Percentiles rank a stretch among this genome's conserved stretches.
Conservation (phyloP, 441 rosid species). For the Erysimum pusillum region DNA sequence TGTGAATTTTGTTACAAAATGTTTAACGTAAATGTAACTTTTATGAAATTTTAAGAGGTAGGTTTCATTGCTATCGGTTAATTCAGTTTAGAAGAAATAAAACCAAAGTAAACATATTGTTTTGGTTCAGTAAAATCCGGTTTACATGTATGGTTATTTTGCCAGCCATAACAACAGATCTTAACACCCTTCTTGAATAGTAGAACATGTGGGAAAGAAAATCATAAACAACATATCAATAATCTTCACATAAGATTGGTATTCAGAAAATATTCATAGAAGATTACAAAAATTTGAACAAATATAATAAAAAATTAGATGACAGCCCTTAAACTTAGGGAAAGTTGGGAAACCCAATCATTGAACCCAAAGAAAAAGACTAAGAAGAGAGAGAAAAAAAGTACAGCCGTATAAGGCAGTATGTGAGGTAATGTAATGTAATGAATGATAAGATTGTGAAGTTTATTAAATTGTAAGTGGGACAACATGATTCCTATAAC, state of each 20-base stretch:
- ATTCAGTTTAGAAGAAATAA: background rate
- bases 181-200: background rate
- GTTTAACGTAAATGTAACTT: background rate
- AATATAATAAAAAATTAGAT: background rate
- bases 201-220: constrained; percentile 27
- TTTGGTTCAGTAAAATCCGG: constrained; percentile 26
- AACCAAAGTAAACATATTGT: background rate
- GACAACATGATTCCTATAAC: constrained; percentile 45
- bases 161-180: constrained; percentile 9
- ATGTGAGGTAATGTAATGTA: constrained; percentile 31
- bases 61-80: background rate
- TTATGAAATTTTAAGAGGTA: constrained; percentile 1
- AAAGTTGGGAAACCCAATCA: constrained; percentile 42
- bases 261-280: background rate
- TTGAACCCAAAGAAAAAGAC: constrained; percentile 20
- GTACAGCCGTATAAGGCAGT: constrained; percentile 45
- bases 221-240: constrained; percentile 17
- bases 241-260: constrained; percentile 11
- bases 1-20: background rate
- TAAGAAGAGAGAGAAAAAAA: constrained; percentile 11
- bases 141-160: constrained; percentile 17
- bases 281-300: constrained; percentile 18
- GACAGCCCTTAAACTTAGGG: constrained; percentile 39
- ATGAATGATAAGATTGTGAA: constrained; percentile 41
- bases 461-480: constrained; percentile 38